Conservation (phyloP, 2,329 filamentous ascomycete species). For the Talaromyces sp. region DNA sequence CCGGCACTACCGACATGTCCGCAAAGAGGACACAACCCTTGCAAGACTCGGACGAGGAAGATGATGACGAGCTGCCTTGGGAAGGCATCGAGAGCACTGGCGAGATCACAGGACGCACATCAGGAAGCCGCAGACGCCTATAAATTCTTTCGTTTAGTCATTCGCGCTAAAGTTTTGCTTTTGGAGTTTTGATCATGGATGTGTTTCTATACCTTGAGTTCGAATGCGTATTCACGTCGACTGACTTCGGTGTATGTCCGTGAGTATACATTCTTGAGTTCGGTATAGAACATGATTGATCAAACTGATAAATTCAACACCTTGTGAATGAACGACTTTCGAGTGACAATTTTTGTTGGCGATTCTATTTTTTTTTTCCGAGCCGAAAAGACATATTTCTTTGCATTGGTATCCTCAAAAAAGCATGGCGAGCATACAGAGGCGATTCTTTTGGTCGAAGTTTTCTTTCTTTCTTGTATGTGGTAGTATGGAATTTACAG, state of each 20-base stretch:
- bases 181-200: not conserved
- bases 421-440: not conserved
- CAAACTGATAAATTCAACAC: not conserved
- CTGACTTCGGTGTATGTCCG: slow-evolving; percentile 8
- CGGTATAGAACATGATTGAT: not conserved
- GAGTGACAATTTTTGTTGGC: not conserved
- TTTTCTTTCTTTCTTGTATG: not conserved
- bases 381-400: not conserved
- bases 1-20: slow-evolving; percentile 18
- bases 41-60: slow-evolving; percentile 17
- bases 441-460: not conserved
- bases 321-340: not conserved
- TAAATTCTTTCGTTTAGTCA: too few relatives aligned
- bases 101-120: slow-evolving; percentile 28
- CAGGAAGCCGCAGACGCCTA: not conserved
- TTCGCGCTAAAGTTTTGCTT: too few relatives aligned
- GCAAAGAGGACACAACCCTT: not conserved
- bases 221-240: slow-evolving; percentile 9
- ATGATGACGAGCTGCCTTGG: slow-evolving; percentile 38
- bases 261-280: not conserved
- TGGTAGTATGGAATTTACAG: not conserved
- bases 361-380: not conserved
- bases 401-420: not conserved
- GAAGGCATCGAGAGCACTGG: slow-evolving; percentile 40
- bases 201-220: not conserved